Percentiles rank a stretch among this genome's conserved stretches.
Conservation (phyloP, 140 eudicot genomes). For the Ambrosia hybrid region DNA sequence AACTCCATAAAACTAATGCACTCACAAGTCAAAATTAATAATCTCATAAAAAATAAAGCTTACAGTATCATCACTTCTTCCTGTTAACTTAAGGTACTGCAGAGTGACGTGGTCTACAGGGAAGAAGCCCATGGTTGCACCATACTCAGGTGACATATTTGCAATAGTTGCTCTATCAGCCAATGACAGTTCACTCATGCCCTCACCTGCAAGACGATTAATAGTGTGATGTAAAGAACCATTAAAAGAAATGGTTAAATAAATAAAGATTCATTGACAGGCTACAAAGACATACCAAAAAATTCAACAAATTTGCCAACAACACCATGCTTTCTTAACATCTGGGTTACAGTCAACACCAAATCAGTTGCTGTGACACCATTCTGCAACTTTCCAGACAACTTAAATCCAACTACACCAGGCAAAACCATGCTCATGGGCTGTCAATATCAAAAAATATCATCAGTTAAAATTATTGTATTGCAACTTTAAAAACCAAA, state of each 20-base stretch:
- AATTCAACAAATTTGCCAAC: constrained; percentile 99
- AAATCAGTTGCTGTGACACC: constrained; percentile 99
- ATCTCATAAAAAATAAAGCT: constrained; percentile 14
- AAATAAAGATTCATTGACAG: too few species aligned
- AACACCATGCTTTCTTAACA: constrained; percentile 98
- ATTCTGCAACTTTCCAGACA: constrained; percentile 81
- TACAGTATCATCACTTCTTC: constrained; percentile 96
- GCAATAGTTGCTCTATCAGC: constrained; percentile 99
- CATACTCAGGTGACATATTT: constrained; percentile 99
- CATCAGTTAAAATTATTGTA: background rate
- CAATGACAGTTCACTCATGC: constrained; percentile 73
- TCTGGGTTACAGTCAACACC: constrained; percentile 95
- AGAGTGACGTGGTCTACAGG: constrained; percentile 97
- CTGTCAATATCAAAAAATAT: constrained; percentile 41
- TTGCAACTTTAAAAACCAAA: constrained; percentile 7
- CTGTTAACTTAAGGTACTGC: constrained; percentile 91
- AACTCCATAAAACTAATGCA: background rate
- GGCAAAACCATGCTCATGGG: constrained; percentile 99
- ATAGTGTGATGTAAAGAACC: background rate
- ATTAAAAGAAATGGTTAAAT: background rate
- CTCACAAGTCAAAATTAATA: background rate
- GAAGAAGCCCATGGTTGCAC: constrained; percentile 99
- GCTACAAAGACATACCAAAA: constrained; percentile 46
- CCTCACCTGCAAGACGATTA: constrained; percentile 55
- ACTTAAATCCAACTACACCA: constrained; percentile 92